These are phyloP conservation scores for Stylonectria norvegica DNA, from an alignment of 2,329 filamentous ascomycete genomes.

Conservation along the genomic window DNA sequence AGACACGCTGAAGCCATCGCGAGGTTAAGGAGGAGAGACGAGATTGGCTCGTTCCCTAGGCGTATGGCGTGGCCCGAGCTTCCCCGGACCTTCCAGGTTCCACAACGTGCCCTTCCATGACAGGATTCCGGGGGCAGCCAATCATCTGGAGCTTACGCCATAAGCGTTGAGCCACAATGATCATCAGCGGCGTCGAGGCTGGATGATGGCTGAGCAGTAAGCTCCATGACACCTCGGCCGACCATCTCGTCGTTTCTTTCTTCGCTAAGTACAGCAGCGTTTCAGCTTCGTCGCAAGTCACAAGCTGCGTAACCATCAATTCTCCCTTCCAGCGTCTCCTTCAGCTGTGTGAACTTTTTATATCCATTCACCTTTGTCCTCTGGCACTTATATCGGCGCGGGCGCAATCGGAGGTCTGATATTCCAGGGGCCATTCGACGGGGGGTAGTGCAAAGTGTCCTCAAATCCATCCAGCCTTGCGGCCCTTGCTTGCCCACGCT, in stretches of 20 bases:
- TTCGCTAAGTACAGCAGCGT: too few species aligned
- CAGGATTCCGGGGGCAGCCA: neutral
- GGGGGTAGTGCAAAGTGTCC: conserved; percentile 1
- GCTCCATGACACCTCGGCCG: too few species aligned
- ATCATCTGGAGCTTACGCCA: neutral
- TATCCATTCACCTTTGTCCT: too few species aligned
- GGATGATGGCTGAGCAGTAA: too few species aligned
- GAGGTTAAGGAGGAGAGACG: conserved; percentile 4
- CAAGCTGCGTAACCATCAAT: too few species aligned
- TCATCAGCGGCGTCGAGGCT: too few species aligned
- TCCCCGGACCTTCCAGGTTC: neutral
- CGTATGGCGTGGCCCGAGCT: conserved; percentile 15
- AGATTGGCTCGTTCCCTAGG: conserved; percentile 18
- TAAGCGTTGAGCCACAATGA: too few species aligned
- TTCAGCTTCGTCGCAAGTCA: too few species aligned
- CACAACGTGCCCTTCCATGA: neutral
- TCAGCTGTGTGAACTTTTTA: too few species aligned
- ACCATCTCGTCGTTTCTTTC: too few species aligned
- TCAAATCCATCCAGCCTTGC: conserved; percentile 21
- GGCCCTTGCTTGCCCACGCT: conserved; percentile 12
- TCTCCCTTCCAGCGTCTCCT: too few species aligned
- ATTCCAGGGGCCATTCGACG: conserved; percentile 11
- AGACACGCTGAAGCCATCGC: neutral
- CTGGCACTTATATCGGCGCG: neutral
- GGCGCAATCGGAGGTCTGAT: neutral